A percentile compares a stretch with the other conserved stretches of the same genome.
These are phyloP conservation scores for Mortierella hygrophila DNA, from an alignment of 192 early-diverging fungal species.

Conservation along the genomic window DNA sequence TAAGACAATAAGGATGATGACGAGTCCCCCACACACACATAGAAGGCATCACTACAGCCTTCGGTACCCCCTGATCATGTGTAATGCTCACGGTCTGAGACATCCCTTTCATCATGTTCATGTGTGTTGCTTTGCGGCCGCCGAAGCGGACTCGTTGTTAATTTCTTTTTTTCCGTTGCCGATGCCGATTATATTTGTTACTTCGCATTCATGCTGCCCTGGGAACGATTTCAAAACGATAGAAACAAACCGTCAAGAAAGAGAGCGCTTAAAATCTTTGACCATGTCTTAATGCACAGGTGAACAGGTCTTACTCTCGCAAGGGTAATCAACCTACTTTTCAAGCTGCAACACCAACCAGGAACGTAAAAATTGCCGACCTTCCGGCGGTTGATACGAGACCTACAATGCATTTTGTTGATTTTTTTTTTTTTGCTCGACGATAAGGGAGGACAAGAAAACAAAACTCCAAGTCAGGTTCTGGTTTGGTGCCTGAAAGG, in stretches of 20 bases:
- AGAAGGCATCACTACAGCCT: background rate
- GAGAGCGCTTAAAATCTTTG: background rate
- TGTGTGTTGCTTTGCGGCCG: background rate
- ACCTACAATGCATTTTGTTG: background rate
- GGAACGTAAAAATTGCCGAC: no score
- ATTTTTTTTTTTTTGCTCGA: background rate
- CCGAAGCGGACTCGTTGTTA: background rate
- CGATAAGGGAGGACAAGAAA: background rate
- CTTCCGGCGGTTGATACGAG: background rate
- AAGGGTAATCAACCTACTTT: background rate
- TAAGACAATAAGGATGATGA: background rate
- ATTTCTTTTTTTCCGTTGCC: background rate
- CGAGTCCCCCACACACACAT: background rate
- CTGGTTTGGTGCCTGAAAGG: background rate
- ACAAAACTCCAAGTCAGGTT: no score
- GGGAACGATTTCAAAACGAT: no score
- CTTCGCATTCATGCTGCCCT: no score
- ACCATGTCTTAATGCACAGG: background rate
- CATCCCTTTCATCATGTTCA: background rate
- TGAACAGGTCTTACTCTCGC: background rate
- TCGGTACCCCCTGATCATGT: background rate
- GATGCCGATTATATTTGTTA: no score
- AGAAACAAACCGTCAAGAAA: no score
- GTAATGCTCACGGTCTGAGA: background rate
- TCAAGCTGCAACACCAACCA: background rate